phyloP scores from a whole-genome alignment of 257 asterid genomes.

The Salvia hispanica region DNA sequence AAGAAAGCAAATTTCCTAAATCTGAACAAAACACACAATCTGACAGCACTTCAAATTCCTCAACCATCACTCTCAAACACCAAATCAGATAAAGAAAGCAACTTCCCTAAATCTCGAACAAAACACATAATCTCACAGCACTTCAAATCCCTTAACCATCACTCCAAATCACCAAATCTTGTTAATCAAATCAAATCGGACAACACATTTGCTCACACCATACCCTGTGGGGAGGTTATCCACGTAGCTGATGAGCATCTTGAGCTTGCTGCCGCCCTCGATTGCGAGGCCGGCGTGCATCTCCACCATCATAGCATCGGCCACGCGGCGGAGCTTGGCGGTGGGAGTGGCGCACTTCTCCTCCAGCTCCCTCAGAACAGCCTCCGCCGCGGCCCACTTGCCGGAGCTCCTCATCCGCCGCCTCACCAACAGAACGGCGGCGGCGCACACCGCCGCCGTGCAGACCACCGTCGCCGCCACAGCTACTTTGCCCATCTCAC shows the following conservation, averaged over 20 bases:
- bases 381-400: conserved; percentile 58
- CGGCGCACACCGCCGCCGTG: conserved; percentile 71
- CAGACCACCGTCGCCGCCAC: conserved; percentile 76
- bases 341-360: conserved; percentile 69
- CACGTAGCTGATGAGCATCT: conserved; percentile 84
- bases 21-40: not conserved
- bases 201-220: not conserved
- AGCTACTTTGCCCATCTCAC: conserved; percentile 65
- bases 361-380: conserved; percentile 66
- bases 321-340: conserved; percentile 72
- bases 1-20: conserved; percentile 3
- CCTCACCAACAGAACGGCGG: conserved; percentile 53
- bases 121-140: not conserved
- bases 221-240: conserved; percentile 94
- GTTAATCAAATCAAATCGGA: conserved; percentile 6
- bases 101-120: no score
- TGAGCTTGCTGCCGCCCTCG: conserved; percentile 83
- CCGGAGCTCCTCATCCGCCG: conserved; percentile 61
- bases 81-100: no score
- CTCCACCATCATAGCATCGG: conserved; percentile 87
- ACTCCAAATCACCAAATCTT: conserved; percentile 26
- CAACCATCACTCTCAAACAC: no score
- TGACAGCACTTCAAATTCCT: no score
- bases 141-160: not conserved
- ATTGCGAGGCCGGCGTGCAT: conserved; percentile 96